Evolutionary conservation across 192 early-diverging fungal genomes (phyloP).

Genomic region (Endogone sp.): DNA sequence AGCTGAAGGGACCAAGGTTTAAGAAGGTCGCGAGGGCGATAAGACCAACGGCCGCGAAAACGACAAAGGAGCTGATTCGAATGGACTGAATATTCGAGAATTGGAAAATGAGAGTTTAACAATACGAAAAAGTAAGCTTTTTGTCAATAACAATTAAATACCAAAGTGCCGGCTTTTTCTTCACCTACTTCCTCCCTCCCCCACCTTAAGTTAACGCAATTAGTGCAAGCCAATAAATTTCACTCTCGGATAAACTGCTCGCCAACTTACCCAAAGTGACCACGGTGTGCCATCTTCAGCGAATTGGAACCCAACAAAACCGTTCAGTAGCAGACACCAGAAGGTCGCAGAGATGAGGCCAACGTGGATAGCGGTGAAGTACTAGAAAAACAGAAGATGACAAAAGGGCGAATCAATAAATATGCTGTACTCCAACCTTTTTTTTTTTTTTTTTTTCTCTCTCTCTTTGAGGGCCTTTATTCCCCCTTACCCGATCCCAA

Average conservation of each 20-base stretch:
- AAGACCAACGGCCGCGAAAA: slow-evolving; percentile 76
- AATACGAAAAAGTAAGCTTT: background rate
- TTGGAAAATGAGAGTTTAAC: no score
- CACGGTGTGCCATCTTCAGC: slow-evolving; percentile 91
- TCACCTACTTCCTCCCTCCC: background rate
- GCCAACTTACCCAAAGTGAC: slow-evolving; percentile 75
- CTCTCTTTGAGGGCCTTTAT: background rate
- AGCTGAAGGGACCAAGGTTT: slow-evolving; percentile 55
- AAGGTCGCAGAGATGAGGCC: slow-evolving; percentile 81
- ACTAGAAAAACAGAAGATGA: slow-evolving; percentile 38
- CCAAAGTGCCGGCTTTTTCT: background rate
- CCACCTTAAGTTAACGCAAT: no score
- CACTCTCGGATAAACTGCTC: no score
- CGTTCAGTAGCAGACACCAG: slow-evolving; percentile 93
- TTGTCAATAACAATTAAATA: background rate
- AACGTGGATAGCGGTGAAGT: slow-evolving; percentile 80
- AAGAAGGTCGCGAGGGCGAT: slow-evolving; percentile 83
- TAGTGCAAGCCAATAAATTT: background rate
- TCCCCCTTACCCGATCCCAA: no score
- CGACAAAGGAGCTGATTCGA: slow-evolving; percentile 75
- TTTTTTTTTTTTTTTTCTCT: background rate
- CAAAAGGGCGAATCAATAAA: slow-evolving; percentile 3
- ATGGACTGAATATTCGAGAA: slow-evolving; percentile 53
- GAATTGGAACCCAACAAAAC: slow-evolving; percentile 96
- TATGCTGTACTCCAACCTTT: background rate